phyloP scores from a whole-genome alignment of 345 rosid species.

The Rhodamnia rubescens region DNA sequence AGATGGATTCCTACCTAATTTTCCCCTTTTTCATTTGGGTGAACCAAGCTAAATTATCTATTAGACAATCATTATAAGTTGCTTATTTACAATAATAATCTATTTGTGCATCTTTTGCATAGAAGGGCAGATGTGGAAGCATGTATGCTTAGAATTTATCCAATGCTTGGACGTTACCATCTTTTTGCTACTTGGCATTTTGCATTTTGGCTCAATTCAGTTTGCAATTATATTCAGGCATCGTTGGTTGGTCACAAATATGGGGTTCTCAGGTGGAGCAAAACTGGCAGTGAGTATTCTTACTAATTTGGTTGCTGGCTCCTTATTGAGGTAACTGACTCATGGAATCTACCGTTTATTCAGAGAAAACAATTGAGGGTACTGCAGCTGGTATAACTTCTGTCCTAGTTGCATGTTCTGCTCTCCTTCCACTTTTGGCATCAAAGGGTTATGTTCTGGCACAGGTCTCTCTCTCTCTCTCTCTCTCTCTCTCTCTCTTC shows the following conservation, averaged over 20 bases:
- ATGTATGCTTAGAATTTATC: neutral
- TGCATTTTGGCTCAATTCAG: neutral
- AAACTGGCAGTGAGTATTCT: slow-evolving; percentile 60
- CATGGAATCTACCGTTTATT: neutral
- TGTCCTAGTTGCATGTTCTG: slow-evolving; percentile 65
- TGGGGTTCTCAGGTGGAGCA: slow-evolving; percentile 93
- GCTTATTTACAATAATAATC: neutral
- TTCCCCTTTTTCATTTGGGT: neutral
- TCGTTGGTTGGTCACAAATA: slow-evolving; percentile 96
- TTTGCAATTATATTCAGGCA: slow-evolving; percentile 38
- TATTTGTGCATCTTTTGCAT: neutral
- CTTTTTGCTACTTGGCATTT: neutral
- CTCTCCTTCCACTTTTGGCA: slow-evolving; percentile 74
- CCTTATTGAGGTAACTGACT: slow-evolving; percentile 1
- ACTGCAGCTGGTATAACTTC: slow-evolving; percentile 96
- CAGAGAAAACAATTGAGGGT: slow-evolving; percentile 96
- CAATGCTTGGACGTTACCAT: neutral
- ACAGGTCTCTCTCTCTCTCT: slow-evolving; percentile 31
- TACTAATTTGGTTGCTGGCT: neutral
- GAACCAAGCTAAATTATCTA: neutral
- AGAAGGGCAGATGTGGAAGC: neutral
- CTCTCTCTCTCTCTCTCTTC: slow-evolving; percentile 12
- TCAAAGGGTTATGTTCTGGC: slow-evolving; percentile 70
- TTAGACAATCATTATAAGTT: neutral
- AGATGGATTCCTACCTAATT: neutral